Conservation (phyloP, 2,329 filamentous ascomycete species). For the Alternaria sp. region DNA sequence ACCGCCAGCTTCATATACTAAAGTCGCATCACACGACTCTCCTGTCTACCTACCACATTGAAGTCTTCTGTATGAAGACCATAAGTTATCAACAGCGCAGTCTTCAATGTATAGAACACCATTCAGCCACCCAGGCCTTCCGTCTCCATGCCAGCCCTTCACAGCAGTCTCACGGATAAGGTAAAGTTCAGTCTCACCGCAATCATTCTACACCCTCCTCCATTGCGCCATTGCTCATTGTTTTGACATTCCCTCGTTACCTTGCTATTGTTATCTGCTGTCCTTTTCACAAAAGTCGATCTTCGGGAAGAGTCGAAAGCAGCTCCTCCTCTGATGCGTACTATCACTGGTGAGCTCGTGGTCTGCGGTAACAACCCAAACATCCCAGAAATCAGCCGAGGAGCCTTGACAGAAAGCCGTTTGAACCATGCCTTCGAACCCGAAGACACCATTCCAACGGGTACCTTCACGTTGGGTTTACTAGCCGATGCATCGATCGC, state of each 20-base stretch:
- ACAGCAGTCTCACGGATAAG: background rate
- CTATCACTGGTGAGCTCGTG: background rate
- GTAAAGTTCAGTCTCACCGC: background rate
- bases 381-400: background rate
- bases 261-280: background rate
- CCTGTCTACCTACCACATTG: background rate
- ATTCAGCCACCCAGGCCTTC: background rate
- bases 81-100: background rate
- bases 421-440: background rate
- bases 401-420: rapidly evolving
- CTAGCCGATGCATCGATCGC: background rate
- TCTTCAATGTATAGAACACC: background rate
- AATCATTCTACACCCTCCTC: background rate
- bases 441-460: background rate
- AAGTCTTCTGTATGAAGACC: background rate
- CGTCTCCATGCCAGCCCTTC: background rate
- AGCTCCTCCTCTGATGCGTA: background rate
- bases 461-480: background rate
- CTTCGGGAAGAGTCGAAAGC: background rate
- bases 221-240: background rate
- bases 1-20: background rate
- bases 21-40: background rate
- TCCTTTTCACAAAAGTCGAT: background rate
- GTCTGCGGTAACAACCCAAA: background rate
- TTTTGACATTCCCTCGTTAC: background rate